These are phyloP conservation scores for Alloascoidea hylecoeti DNA, from an alignment of 805 yeast species.

Conservation along the genomic window DNA sequence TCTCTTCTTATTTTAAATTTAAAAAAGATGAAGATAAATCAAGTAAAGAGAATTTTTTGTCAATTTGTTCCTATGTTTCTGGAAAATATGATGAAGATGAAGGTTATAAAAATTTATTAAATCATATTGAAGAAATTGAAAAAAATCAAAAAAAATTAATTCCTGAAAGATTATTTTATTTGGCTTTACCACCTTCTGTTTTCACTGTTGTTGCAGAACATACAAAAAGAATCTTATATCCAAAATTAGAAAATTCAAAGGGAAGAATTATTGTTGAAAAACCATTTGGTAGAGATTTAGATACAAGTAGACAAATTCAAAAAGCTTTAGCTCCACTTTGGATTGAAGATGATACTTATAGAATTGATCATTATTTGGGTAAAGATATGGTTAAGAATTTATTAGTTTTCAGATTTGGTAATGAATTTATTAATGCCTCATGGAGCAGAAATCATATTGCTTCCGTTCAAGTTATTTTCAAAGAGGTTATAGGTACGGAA, in stretches of 20 bases:
- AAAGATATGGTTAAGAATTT: conserved; percentile 79
- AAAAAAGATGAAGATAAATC: conserved; percentile 18
- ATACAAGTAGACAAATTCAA: conserved; percentile 51
- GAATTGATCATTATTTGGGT: conserved; percentile 80
- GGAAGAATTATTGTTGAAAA: conserved; percentile 68
- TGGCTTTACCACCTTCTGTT: conserved; percentile 76
- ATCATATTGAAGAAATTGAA: conserved; percentile 38
- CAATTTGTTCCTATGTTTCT: conserved; percentile 38
- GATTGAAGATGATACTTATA: conserved; percentile 61
- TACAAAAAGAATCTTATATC: conserved; percentile 44
- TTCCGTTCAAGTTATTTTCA: conserved; percentile 62
- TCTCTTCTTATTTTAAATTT: conserved; percentile 35
- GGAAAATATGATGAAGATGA: conserved; percentile 58
- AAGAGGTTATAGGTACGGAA: conserved; percentile 79
- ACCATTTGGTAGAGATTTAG: conserved; percentile 75
- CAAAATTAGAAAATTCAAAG: conserved; percentile 38
- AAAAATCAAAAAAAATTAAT: conserved; percentile 20
- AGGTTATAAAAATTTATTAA: conserved; percentile 38
- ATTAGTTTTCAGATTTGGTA: conserved; percentile 64
- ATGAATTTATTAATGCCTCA: conserved; percentile 53
- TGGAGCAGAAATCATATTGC: conserved; percentile 61
- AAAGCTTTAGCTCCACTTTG: conserved; percentile 54
- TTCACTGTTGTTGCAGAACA: conserved; percentile 54
- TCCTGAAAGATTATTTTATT: conserved; percentile 59
- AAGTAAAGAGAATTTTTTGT: conserved; percentile 33